Base-by-base conservation (phyloP, 148 eudicot species). In the Rhododendron vialii region DNA sequence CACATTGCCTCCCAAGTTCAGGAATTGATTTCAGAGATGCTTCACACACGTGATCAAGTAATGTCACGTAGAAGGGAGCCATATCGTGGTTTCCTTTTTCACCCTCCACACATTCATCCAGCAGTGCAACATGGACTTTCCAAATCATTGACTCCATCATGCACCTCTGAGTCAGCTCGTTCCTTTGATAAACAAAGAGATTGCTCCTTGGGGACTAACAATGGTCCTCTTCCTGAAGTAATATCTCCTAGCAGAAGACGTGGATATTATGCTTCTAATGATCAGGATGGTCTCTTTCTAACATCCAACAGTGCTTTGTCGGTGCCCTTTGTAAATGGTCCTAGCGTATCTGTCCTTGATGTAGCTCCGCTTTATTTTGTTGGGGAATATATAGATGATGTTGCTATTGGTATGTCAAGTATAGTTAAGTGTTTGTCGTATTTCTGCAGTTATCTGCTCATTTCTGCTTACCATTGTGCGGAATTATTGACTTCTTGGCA, bases 341-440 rank as follows among this genome's bases (percentile, higher is more conserved):
- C 94, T 26, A 90, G 92, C 81, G 85, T 89, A 77, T 97, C 99
- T 65, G 90, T 95, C 88, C 85, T 93, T 83, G 98, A 97, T 92
- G 98, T 95, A 71, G 95, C 96, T 90, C 98, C 98, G 24, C 95
- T 97, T 80, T 89, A 86, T 85, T 87, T 94, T 87, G 95, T 88
- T 91, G 93, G 90, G 89, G 92, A 87, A 83, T 97, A 91, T 82
- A 87, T 95, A 48, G 95, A 93, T 79, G 99, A 94, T 85, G 92
- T 97, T 86, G 90, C 98, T 86, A 88, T 88, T 85, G 98, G 99
- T 97, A 91, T 84, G 95, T 85, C 73, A 80, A 77, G 24, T n/a
- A 59, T 59, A 55, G 78, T 81, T 22, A 57, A 63, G 75, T 51
- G 22, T 77, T 88, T 33, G 5, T 82, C 53, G 28, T 65, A 43